These are phyloP conservation scores for Xylariales sp. DNA, from an alignment of 2,329 filamentous ascomycete genomes.

Conservation along the genomic window DNA sequence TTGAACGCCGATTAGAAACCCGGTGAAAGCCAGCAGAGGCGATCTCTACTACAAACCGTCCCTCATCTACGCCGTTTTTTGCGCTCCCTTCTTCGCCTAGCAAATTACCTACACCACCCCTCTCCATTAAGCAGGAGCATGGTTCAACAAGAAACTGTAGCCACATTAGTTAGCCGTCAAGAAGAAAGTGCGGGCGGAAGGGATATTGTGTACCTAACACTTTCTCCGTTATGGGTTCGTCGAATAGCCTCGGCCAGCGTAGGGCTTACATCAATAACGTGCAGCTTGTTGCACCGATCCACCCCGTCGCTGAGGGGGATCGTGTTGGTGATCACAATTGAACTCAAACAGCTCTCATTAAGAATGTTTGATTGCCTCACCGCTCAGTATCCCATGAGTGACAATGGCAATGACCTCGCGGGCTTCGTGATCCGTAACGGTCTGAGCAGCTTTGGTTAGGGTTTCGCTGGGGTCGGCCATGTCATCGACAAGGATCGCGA, in stretches of 20 bases:
- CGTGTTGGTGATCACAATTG: constrained; percentile 82
- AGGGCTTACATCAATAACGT: constrained; percentile 82
- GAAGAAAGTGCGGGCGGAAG: constrained; percentile 45
- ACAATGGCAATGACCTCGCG: constrained; percentile 93
- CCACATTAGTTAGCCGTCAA: constrained; percentile 40
- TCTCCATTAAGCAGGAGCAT: constrained; percentile 45
- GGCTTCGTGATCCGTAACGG: constrained; percentile 87
- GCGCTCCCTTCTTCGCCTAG: not conserved
- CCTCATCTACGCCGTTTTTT: constrained; percentile 6
- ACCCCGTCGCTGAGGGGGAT: constrained; percentile 82
- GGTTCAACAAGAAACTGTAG: constrained; percentile 50
- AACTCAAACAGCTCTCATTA: constrained; percentile 75
- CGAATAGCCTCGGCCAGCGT: constrained; percentile 71
- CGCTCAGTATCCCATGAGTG: constrained; percentile 84
- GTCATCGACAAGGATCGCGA: constrained; percentile 96
- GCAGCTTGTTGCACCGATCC: constrained; percentile 73
- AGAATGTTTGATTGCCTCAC: constrained; percentile 78
- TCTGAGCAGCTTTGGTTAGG: constrained; percentile 81
- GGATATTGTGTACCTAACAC: constrained; percentile 62
- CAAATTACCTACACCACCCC: not conserved
- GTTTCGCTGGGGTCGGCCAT: constrained; percentile 98
- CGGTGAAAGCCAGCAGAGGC: constrained; percentile 8
- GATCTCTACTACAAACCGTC: constrained; percentile 16
- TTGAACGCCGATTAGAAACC: constrained; percentile 35
- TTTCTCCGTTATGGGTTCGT: constrained; percentile 69